Conservation (phyloP, 768 basidiomycete species). For the Lactarius pseudohatsudake region DNA sequence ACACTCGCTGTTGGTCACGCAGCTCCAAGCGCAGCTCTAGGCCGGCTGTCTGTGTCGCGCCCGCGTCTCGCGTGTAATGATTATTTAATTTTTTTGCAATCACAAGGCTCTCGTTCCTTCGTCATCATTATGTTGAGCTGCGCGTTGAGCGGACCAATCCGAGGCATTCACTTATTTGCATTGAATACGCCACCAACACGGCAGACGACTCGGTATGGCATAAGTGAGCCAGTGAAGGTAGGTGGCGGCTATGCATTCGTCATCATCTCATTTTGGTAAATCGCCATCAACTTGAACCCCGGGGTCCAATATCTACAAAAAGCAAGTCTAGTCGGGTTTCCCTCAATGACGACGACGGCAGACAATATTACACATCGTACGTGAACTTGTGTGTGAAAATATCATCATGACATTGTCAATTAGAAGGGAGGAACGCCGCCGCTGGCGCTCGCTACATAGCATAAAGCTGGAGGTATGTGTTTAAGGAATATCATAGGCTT, state of each 20-base stretch:
- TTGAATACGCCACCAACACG: background rate
- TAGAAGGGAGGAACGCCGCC: background rate
- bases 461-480: conserved; percentile 4
- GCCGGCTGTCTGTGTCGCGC: background rate
- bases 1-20: background rate
- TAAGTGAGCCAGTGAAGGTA: background rate
- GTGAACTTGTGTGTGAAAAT: background rate
- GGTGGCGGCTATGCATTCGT: background rate
- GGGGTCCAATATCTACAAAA: background rate
- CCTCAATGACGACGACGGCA: background rate
- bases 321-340: background rate
- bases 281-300: background rate
- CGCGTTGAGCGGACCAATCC: background rate
- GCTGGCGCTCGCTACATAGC: background rate
- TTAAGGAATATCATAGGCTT: background rate
- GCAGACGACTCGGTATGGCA: background rate
- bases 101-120: background rate
- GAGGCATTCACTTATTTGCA: background rate
- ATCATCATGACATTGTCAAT: background rate
- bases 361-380: background rate
- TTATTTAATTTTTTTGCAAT: background rate
- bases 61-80: background rate
- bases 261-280: background rate
- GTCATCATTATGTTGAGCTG: background rate
- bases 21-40: background rate